phyloP scores from a whole-genome alignment of 2,329 filamentous ascomycete species.

The Scedosporium minutisporum region DNA sequence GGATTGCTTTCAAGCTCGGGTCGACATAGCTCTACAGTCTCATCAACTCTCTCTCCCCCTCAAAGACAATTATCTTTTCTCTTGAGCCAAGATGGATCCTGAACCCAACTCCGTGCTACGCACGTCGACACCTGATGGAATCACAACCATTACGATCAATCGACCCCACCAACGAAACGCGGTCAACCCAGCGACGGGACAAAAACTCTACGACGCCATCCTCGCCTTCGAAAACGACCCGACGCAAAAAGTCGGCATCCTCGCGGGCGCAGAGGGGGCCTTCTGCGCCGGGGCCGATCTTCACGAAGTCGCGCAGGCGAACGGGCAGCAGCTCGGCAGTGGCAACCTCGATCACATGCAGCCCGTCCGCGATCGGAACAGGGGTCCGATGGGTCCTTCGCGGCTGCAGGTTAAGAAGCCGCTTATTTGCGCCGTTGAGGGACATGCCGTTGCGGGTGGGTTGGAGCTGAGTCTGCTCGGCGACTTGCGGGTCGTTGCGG shows the following conservation, averaged over 20 bases:
- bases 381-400: conserved; percentile 42
- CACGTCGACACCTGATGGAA: conserved; percentile 24
- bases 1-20: too few species aligned
- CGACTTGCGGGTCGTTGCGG: conserved; percentile 38
- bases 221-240: conserved; percentile 35
- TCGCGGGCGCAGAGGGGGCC: conserved; percentile 32
- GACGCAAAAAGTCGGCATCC: conserved; percentile 41
- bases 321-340: neutral
- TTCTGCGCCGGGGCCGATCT: conserved; percentile 48
- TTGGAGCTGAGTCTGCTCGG: conserved; percentile 38
- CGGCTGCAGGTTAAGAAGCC: conserved; percentile 40
- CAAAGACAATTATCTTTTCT: too few species aligned
- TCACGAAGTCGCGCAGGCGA: conserved; percentile 23
- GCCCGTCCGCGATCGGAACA: conserved; percentile 12
- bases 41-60: too few species aligned
- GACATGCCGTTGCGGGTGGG: conserved; percentile 43
- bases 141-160: conserved; percentile 45
- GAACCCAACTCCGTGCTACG: neutral
- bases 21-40: too few species aligned
- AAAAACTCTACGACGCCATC: conserved; percentile 35
- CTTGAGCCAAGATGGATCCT: neutral
- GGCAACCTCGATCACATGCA: conserved; percentile 12
- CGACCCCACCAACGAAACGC: conserved; percentile 40
- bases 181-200: conserved; percentile 37
- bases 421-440: conserved; percentile 39